Percentiles rank a stretch among this genome's conserved stretches.
Conservation (phyloP, 148 eudicot genomes). For the Nepenthes gracilis region DNA sequence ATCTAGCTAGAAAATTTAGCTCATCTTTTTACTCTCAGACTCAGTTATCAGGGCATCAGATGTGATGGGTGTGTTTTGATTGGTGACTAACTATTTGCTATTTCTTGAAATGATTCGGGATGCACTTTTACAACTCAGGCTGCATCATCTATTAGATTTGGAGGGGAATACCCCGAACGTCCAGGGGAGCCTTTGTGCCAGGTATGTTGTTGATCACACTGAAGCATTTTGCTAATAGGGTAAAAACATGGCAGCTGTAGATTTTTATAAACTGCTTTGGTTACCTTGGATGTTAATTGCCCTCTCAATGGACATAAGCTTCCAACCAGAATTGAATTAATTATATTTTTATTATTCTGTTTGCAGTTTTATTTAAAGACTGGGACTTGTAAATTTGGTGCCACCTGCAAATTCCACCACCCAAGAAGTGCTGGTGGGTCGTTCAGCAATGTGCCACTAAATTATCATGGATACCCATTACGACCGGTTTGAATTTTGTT, state of each 20-base stretch:
- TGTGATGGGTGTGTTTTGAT: background rate
- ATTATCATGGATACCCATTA: constrained; percentile 78
- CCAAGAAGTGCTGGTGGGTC: constrained; percentile 82
- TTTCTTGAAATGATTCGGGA: constrained; percentile 2
- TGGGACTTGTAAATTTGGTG: constrained; percentile 92
- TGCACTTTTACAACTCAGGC: constrained; percentile 22
- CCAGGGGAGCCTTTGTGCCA: constrained; percentile 73
- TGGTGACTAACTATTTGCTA: background rate
- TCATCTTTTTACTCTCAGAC: too few relatives aligned
- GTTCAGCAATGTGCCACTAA: constrained; percentile 44
- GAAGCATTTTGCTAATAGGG: background rate
- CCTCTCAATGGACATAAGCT: background rate
- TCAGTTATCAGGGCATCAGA: background rate
- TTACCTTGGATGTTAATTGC: background rate
- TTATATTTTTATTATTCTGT: constrained; percentile 7
- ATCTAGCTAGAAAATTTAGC: too few relatives aligned
- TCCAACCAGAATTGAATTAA: background rate
- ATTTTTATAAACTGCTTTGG: background rate
- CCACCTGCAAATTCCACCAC: constrained; percentile 82
- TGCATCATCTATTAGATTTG: constrained; percentile 36
- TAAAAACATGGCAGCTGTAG: too few relatives aligned
- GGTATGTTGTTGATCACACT: constrained; percentile 24
- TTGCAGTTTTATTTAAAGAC: constrained; percentile 86
- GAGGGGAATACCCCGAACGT: constrained; percentile 62
- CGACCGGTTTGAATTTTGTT: constrained; percentile 47